Evolutionary conservation across 208 protist genomes (phyloP).

Genomic region (Trypanosoma scelopori): DNA sequence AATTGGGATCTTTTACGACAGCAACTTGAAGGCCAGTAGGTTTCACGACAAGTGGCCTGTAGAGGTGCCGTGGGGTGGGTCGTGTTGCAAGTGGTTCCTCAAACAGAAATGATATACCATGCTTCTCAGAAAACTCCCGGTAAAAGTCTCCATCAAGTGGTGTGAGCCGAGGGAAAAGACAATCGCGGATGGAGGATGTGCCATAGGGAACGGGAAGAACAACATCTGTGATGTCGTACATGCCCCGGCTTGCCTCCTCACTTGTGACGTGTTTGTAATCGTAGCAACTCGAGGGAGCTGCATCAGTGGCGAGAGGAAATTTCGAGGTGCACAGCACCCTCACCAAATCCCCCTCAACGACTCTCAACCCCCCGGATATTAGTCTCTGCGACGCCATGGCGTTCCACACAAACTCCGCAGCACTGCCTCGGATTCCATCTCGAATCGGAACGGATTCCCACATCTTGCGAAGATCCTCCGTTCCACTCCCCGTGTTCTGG

Average conservation of each 20-base stretch:
- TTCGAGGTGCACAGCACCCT: conserved; percentile 3
- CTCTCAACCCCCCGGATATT: conserved; percentile 33
- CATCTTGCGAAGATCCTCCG: conserved; percentile 25
- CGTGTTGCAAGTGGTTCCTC: neutral
- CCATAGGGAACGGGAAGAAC: conserved; percentile 77
- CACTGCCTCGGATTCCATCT: conserved; percentile 29
- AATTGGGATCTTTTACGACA: conserved; percentile 66
- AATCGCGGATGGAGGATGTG: conserved; percentile 6
- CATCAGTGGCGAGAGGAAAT: neutral
- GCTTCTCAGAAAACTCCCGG: conserved; percentile 33
- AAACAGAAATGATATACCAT: conserved; percentile 48
- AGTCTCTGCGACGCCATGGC: conserved; percentile 78
- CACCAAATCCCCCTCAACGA: conserved; percentile 68
- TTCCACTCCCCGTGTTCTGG: neutral
- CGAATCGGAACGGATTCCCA: conserved; percentile 35
- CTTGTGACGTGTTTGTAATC: conserved; percentile 30
- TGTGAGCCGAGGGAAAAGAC: conserved; percentile 23
- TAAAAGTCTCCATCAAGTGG: conserved; percentile 32
- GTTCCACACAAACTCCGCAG: conserved; percentile 84
- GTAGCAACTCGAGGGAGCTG: neutral
- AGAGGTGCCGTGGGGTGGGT: conserved; percentile 17
- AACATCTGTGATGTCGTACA: conserved; percentile 58
- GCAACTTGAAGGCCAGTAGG: conserved; percentile 48
- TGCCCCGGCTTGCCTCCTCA: conserved; percentile 25
- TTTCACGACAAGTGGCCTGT: conserved; percentile 53